Percentiles rank a stretch among this genome's conserved stretches.
These are phyloP conservation scores for Discostella stelligeroides DNA, from an alignment of 108 stramenopile species.

Conservation along the genomic window DNA sequence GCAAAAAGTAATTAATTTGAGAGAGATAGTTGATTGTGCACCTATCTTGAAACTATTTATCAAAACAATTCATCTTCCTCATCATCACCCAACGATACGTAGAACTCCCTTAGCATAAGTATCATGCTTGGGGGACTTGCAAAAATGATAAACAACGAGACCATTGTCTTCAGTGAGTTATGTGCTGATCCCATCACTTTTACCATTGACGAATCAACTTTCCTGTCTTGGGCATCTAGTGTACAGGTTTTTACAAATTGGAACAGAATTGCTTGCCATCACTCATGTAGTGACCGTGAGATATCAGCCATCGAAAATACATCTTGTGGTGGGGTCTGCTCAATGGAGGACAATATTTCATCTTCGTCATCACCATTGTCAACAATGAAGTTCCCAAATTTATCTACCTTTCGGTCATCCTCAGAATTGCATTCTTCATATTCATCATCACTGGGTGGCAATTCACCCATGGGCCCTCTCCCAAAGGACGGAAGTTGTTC, in stretches of 20 bases:
- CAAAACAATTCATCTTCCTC: too few species aligned
- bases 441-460: constrained; percentile 62
- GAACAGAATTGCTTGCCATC: background rate
- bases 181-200: too few species aligned
- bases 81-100: too few species aligned
- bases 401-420: constrained; percentile 34
- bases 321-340: background rate
- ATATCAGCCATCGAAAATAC: constrained; percentile 1
- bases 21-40: too few species aligned
- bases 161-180: too few species aligned
- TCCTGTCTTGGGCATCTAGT: too few species aligned
- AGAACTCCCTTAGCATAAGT: too few species aligned
- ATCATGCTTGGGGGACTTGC: too few species aligned
- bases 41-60: too few species aligned
- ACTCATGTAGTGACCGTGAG: background rate
- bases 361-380: constrained; percentile 4
- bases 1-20: too few species aligned
- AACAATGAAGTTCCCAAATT: constrained; percentile 31
- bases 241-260: background rate
- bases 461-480: constrained; percentile 46
- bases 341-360: background rate
- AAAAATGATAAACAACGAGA: too few species aligned
- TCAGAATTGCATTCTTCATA: constrained; percentile 52
- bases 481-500: constrained; percentile 41
- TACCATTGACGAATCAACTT: too few species aligned